These are phyloP conservation scores for Boletus tomentosulus DNA, from an alignment of 768 basidiomycete genomes.

Conservation along the genomic window DNA sequence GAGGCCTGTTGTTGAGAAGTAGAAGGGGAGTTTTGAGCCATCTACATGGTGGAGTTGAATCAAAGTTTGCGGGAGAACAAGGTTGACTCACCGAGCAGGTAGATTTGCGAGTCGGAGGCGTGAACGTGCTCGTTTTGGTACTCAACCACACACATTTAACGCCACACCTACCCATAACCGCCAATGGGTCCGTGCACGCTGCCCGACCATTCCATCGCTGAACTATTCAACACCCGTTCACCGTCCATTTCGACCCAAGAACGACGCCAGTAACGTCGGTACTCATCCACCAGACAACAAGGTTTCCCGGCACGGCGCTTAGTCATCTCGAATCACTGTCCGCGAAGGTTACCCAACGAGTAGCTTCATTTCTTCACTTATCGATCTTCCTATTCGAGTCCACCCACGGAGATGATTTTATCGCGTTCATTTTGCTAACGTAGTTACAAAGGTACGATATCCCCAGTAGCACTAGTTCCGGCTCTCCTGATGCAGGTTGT, in stretches of 20 bases:
- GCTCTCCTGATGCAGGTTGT: neutral
- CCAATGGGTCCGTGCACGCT: conserved; percentile 28
- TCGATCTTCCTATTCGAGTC: neutral
- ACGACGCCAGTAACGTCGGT: neutral
- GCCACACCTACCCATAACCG: conserved; percentile 32
- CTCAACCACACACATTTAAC: conserved; percentile 21
- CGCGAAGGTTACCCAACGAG: conserved; percentile 19
- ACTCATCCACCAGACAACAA: conserved; percentile 2
- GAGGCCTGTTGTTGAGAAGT: conserved; percentile 33
- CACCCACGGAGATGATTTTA: neutral
- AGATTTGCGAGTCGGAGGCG: conserved; percentile 58
- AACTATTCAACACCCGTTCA: neutral
- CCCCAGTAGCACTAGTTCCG: too few relatives aligned
- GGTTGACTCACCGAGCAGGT: conserved; percentile 69
- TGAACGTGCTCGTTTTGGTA: conserved; percentile 35
- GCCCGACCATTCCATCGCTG: neutral
- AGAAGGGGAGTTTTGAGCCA: conserved; percentile 30
- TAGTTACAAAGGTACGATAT: too few relatives aligned
- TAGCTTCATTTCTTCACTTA: neutral
- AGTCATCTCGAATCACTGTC: conserved; percentile 28
- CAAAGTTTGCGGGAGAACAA: conserved; percentile 48
- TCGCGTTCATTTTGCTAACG: too few relatives aligned
- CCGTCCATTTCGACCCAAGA: neutral
- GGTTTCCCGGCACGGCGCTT: conserved; percentile 28
- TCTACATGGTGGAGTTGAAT: conserved; percentile 24